Evolutionary conservation across 208 protist species (phyloP), one percentile per base, ranked within the genome.

Genomic region (Crithidia mellificae): DNA sequence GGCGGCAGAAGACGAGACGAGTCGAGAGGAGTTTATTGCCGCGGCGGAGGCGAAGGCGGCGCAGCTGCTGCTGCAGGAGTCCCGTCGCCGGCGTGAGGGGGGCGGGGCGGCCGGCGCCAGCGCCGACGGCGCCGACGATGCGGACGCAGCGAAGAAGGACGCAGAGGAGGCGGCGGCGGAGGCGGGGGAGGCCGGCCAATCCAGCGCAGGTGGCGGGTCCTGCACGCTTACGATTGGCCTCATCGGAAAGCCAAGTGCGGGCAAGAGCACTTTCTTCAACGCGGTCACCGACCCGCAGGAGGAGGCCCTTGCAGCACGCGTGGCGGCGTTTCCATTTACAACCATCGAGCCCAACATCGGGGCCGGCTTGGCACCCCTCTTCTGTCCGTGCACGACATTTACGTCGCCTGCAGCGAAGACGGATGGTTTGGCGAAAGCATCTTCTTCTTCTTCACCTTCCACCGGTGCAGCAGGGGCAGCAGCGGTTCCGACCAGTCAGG

Each of bases 251-350:
- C 92, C 91, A 6, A 93, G 83, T 41, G 85, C 90, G 17, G 96
- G 96, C 41, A 98, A 98, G 80, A 95, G 87, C 67, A 98, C 93
- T 30, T 89, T 98, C 73, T 97, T 98, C 74, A 98, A 98, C 77
- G 93, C 94, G 50, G 76, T 95, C 46, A 95, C 90, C 1, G 87
- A 96, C 64, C 91, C 91, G 11, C 64, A 80, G 24, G 80, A 64
- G 53, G 91, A 91, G 77, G 78, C 72, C 46, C 80, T 72, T n/a
- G 92, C 83, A 9, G 96, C 96, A 44, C 83, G 85, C 7, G 89
- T 97, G 4, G 94, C 90, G 17, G 88, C 93, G 6, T 94, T 95
- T 52, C 96, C 96, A 1, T 98, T 98, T 69, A 98, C 96, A 2
- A 98, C 96, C 1, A 98, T 98, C 54, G 84, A 96, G 25, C 94